Conservation (phyloP, 192 early-diverging fungal genomes). For the Phycomyces nitens region DNA sequence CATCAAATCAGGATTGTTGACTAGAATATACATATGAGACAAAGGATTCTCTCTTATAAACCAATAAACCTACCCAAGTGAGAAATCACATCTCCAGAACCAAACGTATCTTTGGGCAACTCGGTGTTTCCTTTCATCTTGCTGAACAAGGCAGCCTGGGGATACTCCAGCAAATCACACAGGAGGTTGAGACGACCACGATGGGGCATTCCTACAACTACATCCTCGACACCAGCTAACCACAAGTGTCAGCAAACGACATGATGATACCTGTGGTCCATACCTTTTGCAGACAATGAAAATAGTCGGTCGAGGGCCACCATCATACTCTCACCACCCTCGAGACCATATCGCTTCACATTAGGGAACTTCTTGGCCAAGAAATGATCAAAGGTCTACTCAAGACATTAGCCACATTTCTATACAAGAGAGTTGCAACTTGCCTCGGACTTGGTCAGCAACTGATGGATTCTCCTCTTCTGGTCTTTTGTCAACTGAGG, state of each 20-base stretch:
- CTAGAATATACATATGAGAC: slow-evolving; percentile 28
- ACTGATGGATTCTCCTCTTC: slow-evolving; percentile 71
- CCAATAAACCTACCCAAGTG: slow-evolving; percentile 57
- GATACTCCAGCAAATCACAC: slow-evolving; percentile 80
- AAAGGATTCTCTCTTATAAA: not conserved
- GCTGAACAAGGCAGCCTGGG: slow-evolving; percentile 81
- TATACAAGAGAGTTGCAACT: not conserved
- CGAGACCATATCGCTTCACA: slow-evolving; percentile 94
- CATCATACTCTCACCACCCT: slow-evolving; percentile 97
- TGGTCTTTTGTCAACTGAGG: slow-evolving; percentile 51
- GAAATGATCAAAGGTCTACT: slow-evolving; percentile 90
- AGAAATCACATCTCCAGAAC: slow-evolving; percentile 87
- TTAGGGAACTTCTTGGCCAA: slow-evolving; percentile 96
- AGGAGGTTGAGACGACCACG: slow-evolving; percentile 93
- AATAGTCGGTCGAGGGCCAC: slow-evolving; percentile 87
- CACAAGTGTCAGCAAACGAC: not conserved
- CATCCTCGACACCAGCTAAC: slow-evolving; percentile 71
- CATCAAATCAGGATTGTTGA: slow-evolving; percentile 73
- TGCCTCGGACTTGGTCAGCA: slow-evolving; percentile 76
- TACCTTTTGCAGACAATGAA: slow-evolving; percentile 59
- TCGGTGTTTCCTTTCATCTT: slow-evolving; percentile 94
- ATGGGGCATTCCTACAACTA: slow-evolving; percentile 95
- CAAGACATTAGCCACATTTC: not conserved
- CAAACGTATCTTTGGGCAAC: slow-evolving; percentile 74
- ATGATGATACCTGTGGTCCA: not conserved